These are phyloP conservation scores for Dendrobium catenatum DNA, from an alignment of 106 monocot genomes.

Conservation along the genomic window DNA sequence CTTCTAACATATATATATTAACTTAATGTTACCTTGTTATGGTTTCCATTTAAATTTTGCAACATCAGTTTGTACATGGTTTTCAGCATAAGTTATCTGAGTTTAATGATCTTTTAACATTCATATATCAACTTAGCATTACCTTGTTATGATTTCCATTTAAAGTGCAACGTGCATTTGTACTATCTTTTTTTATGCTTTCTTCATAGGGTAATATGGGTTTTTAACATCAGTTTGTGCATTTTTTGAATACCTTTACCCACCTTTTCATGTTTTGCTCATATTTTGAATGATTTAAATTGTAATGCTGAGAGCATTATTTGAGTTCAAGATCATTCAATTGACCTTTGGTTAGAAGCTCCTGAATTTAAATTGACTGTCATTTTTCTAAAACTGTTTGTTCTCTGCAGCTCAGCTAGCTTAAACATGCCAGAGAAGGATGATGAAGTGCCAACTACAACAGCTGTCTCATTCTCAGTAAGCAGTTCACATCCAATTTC, in stretches of 20 bases:
- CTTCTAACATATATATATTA: background rate
- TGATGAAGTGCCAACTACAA: conserved; percentile 48
- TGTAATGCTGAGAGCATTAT: background rate
- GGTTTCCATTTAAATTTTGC: background rate
- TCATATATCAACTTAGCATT: background rate
- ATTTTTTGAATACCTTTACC: background rate
- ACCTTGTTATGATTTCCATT: background rate
- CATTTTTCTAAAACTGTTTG: conserved; percentile 6
- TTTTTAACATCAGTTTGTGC: background rate
- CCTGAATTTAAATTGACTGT: background rate
- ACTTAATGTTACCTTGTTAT: background rate
- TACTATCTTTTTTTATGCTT: background rate
- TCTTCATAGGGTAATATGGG: background rate
- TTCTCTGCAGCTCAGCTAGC: conserved; percentile 58
- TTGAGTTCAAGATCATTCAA: background rate
- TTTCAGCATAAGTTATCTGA: too few species aligned
- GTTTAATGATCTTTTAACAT: too few species aligned
- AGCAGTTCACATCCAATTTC: conserved; percentile 68
- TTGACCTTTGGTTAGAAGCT: background rate
- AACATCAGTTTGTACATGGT: too few species aligned
- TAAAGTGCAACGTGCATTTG: background rate
- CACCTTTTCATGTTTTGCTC: background rate
- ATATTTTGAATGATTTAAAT: background rate
- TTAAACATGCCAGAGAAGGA: conserved; percentile 45
- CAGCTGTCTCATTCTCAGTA: conserved; percentile 31